Evolutionary conservation across 176 grass and related monocot species (phyloP).

Genomic region (Oryza meyeriana): DNA sequence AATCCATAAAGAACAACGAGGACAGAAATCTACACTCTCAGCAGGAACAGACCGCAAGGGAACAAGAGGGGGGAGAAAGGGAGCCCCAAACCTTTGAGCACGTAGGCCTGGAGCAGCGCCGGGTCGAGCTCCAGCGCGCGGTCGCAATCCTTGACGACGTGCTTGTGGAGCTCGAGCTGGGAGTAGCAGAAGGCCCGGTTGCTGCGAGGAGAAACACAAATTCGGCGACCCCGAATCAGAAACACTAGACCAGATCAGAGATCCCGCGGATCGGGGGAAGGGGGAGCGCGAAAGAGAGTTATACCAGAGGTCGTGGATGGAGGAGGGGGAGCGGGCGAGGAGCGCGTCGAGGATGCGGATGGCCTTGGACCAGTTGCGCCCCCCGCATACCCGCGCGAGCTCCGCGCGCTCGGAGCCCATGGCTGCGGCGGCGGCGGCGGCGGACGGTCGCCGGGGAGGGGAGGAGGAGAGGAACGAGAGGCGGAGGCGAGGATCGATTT

Average conservation of each 20-base stretch:
- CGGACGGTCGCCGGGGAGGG: background rate
- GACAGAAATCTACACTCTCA: background rate
- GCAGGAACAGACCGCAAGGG: background rate
- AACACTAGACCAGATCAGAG: slow-evolving; percentile 16
- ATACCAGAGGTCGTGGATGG: slow-evolving; percentile 93
- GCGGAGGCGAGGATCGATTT: slow-evolving; percentile 35
- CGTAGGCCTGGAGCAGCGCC: slow-evolving; percentile 76
- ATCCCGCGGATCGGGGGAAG: slow-evolving; percentile 17
- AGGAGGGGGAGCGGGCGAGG: slow-evolving; percentile 65
- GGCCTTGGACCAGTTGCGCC: slow-evolving; percentile 95
- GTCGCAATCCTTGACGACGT: slow-evolving; percentile 95
- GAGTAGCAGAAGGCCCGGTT: slow-evolving; percentile 98
- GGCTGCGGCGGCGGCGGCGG: slow-evolving; percentile 24
- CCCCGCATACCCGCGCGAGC: slow-evolving; percentile 73
- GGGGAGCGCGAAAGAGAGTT: background rate
- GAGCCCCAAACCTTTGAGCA: slow-evolving; percentile 88
- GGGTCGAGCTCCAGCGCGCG: slow-evolving; percentile 68
- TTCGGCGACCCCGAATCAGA: background rate
- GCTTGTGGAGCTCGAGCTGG: slow-evolving; percentile 95
- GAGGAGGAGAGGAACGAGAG: slow-evolving; percentile 6
- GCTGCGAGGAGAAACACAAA: slow-evolving; percentile 43
- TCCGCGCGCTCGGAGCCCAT: slow-evolving; percentile 71
- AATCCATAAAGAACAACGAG: no score
- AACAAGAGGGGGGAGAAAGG: background rate
- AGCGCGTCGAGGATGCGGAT: slow-evolving; percentile 81